Evolutionary conservation across 1,284 basidiomycete genomes (phyloP).

Genomic region (Heterobasidion parviporum): DNA sequence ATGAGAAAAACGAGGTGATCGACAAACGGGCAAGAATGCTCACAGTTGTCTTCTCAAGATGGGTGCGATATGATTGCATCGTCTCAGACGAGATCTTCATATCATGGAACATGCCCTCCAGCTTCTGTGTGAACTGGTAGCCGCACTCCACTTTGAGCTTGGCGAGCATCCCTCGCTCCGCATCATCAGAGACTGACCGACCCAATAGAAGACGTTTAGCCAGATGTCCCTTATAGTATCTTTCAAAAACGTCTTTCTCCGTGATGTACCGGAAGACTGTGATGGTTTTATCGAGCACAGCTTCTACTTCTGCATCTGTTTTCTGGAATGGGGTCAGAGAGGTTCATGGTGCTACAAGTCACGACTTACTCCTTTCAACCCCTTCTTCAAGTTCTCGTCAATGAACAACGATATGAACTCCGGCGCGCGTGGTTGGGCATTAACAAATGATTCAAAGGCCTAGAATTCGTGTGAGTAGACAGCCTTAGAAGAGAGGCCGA

Average conservation of each 20-base stretch:
- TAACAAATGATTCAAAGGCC: conserved; percentile 94
- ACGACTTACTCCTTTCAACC: conserved; percentile 80
- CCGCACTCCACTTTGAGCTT: conserved; percentile 98
- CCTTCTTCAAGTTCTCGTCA: conserved; percentile 94
- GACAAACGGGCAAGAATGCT: conserved; percentile 11
- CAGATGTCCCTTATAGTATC: conserved; percentile 96
- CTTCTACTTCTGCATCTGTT: conserved; percentile 89
- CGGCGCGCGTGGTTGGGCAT: conserved; percentile 80
- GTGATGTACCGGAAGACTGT: conserved; percentile 90
- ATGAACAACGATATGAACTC: conserved; percentile 98
- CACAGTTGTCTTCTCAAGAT: conserved; percentile 50
- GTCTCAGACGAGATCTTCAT: conserved; percentile 88
- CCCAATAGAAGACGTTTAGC: conserved; percentile 85
- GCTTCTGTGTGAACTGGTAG: conserved; percentile 94
- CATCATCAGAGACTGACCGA: conserved; percentile 92
- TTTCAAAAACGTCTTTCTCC: conserved; percentile 97
- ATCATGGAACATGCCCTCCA: conserved; percentile 99
- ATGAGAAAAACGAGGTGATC: conserved; percentile 4
- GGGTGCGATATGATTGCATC: conserved; percentile 65
- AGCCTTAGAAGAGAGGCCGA: neutral
- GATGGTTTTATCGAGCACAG: conserved; percentile 89
- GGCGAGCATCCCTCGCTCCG: conserved; percentile 95
- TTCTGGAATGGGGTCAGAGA: conserved; percentile 46
- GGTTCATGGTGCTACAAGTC: neutral
- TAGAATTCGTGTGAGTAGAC: conserved; percentile 21